Conservation (phyloP, 345 rosid genomes). For the Linum trigynum region DNA sequence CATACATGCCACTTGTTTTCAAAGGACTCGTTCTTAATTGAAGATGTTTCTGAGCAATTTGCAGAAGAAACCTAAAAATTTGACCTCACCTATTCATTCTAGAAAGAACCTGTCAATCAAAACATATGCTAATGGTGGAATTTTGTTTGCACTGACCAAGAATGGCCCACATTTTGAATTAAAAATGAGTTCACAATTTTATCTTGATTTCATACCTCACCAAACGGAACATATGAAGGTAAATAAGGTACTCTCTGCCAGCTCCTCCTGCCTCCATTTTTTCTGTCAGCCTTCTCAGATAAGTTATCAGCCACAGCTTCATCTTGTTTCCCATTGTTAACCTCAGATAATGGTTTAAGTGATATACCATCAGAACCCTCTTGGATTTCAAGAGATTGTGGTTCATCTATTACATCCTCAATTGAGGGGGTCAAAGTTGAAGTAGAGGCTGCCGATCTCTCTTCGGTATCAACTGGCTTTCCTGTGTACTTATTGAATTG, state of each 20-base stretch:
- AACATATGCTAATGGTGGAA: no score
- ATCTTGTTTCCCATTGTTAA: slow-evolving; percentile 25
- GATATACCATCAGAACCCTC: slow-evolving; percentile 93
- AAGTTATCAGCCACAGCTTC: slow-evolving; percentile 28
- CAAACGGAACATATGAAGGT: slow-evolving; percentile 95
- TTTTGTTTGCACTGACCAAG: no score
- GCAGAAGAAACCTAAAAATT: no score
- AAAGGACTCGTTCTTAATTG: not conserved
- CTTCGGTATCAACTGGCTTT: slow-evolving; percentile 38
- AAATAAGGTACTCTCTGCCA: slow-evolving; percentile 73
- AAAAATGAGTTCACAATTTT: slow-evolving; percentile 4
- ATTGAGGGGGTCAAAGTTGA: slow-evolving; percentile 35
- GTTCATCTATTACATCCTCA: slow-evolving; percentile 57
- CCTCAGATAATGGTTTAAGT: slow-evolving; percentile 61
- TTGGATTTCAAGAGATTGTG: slow-evolving; percentile 85
- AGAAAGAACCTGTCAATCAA: no score
- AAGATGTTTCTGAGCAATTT: not conserved
- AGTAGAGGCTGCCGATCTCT: slow-evolving; percentile 28
- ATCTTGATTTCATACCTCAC: slow-evolving; percentile 46
- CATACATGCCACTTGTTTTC: not conserved
- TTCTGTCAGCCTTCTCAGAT: slow-evolving; percentile 29
- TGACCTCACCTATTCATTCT: no score
- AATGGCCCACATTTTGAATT: not conserved
- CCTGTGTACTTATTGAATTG: slow-evolving; percentile 50
- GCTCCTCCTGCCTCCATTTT: slow-evolving; percentile 35